Evolutionary conservation across 495 filamentous ascomycete species (phyloP).

Genomic region (Xylaria curta): DNA sequence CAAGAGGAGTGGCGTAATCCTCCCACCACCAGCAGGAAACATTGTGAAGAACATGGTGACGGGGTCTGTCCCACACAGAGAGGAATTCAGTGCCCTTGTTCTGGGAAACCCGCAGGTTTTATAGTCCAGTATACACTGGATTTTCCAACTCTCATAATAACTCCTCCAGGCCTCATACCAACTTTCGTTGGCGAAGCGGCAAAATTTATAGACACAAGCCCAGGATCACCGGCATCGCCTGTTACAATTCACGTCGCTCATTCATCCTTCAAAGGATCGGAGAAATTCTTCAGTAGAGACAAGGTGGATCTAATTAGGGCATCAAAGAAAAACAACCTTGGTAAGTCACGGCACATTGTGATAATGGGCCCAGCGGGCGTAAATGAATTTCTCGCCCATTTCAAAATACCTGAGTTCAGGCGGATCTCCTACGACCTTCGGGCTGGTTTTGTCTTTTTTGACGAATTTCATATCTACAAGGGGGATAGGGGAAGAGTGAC

Average conservation of each 20-base stretch:
- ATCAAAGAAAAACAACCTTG: no score
- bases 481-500: neutral
- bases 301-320: no score
- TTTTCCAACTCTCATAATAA: neutral
- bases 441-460: neutral
- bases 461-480: neutral
- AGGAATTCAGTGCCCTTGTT: neutral
- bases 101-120: accelerated
- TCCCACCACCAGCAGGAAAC: neutral
- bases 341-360: neutral
- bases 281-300: neutral
- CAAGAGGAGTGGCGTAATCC: neutral
- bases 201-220: neutral
- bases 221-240: neutral
- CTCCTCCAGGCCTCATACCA: neutral
- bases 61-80: neutral
- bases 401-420: neutral
- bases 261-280: neutral
- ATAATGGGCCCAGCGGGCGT: neutral
- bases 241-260: neutral
- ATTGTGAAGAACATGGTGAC: no score
- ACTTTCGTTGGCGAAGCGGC: neutral
- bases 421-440: neutral
- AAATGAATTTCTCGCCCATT: neutral
- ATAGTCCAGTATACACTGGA: neutral